Percentiles rank a stretch among this genome's conserved stretches.
Evolutionary conservation across 116 monocot genomes (phyloP).

Genomic region (Dioscorea cayenensis): DNA sequence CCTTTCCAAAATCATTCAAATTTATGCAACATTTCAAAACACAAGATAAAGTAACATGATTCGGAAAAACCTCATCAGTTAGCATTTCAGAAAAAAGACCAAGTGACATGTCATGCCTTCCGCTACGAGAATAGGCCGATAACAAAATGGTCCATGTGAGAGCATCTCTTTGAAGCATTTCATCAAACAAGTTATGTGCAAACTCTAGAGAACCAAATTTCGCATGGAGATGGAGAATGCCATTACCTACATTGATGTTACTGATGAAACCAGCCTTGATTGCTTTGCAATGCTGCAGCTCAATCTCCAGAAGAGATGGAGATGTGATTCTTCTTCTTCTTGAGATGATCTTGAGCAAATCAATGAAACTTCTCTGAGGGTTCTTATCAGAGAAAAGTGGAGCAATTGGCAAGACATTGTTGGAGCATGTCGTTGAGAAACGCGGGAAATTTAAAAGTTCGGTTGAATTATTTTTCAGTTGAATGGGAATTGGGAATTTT

Average conservation of each 20-base stretch:
- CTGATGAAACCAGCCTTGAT: constrained; percentile 29
- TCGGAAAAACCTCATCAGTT: constrained; percentile 23
- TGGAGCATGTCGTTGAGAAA: background rate
- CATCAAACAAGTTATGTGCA: constrained; percentile 52
- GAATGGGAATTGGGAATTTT: background rate
- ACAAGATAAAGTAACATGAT: constrained; percentile 48
- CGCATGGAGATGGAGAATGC: constrained; percentile 22
- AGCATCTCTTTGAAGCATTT: constrained; percentile 27
- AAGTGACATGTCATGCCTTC: constrained; percentile 19
- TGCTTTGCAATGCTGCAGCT: constrained; percentile 34
- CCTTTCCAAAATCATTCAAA: constrained; percentile 5
- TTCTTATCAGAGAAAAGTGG: constrained; percentile 1
- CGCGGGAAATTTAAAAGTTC: constrained; percentile 11
- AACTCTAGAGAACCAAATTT: constrained; percentile 16
- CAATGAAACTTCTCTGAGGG: constrained; percentile 14
- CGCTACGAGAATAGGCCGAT: constrained; percentile 26
- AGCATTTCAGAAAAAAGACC: constrained; percentile 36
- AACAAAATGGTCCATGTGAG: constrained; percentile 46
- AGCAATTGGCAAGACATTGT: background rate
- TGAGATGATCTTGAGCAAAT: constrained; percentile 14
- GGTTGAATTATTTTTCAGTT: background rate
- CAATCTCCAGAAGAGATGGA: constrained; percentile 14
- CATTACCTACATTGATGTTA: constrained; percentile 16
- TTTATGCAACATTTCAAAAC: constrained; percentile 49
- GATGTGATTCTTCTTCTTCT: background rate